phyloP scores from a whole-genome alignment of 2,329 filamentous ascomycete species.

The Colletotrichum sp. region DNA sequence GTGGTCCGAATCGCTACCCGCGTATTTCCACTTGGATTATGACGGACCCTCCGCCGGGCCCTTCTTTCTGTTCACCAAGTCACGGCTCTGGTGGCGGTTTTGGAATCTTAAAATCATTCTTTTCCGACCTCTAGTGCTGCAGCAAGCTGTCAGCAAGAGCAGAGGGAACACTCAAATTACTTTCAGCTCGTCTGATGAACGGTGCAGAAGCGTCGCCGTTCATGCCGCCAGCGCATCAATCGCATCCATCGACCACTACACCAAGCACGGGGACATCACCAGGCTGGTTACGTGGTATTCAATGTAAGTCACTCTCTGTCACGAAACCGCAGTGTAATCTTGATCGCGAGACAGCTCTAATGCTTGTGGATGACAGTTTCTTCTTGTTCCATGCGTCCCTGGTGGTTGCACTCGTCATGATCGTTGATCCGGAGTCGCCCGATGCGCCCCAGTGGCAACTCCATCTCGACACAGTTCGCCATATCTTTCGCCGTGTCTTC shows the following conservation, averaged over 20 bases:
- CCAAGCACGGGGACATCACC: conserved; percentile 21
- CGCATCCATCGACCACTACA: conserved; percentile 28
- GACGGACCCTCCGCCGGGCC: conserved; percentile 21
- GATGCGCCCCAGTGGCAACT: conserved; percentile 29
- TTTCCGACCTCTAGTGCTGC: conserved; percentile 32
- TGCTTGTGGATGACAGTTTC: conserved; percentile 20
- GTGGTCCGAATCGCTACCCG: conserved; percentile 31
- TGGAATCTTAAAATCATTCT: conserved; percentile 37
- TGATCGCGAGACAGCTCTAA: neutral
- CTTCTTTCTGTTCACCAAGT: conserved; percentile 29
- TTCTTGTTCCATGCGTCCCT: conserved; percentile 37
- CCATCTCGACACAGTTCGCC: conserved; percentile 30
- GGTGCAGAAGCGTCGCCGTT: conserved; percentile 27
- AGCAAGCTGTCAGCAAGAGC: conserved; percentile 26
- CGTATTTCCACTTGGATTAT: conserved; percentile 26
- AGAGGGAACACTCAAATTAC: neutral
- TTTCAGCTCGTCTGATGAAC: conserved; percentile 23
- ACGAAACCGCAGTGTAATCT: neutral
- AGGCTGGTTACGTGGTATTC: conserved; percentile 36
- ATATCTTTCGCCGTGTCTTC: conserved; percentile 27
- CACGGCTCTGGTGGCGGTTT: conserved; percentile 35
- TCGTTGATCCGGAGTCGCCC: conserved; percentile 29
- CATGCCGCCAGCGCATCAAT: conserved; percentile 31
- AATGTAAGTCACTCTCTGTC: conserved; percentile 24
- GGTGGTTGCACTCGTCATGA: conserved; percentile 30